Base-by-base conservation (phyloP, 257 asterid genomes). In the Gardenia jasminoides region DNA sequence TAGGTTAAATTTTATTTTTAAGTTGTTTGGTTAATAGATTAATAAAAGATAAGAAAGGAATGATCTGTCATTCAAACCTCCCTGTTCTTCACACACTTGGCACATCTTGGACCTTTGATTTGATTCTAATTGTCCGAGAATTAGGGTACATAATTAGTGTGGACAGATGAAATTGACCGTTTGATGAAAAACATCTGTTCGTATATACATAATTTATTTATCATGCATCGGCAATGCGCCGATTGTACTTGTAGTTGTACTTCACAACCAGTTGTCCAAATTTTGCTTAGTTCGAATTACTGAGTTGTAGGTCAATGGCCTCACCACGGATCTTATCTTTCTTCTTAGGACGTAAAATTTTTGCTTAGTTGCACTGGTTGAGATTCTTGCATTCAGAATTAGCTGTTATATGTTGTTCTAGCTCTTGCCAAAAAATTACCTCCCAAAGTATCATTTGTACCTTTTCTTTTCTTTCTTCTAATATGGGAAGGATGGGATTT, bases 121-220 rank as follows among this genome's bases (percentile, higher is more conserved):
- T 59, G 69, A 81, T 61, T 70, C 82, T 65, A 58, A 76, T 41
- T 85, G 88, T 82, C 80, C 24, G 66, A 72, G 77, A 59, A 78
- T 79, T 77, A 43, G 81, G 82, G 85, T 56, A 80, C 82, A 80
- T 11, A 31, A 59, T 52, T 62, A 78, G 65, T 81, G 78, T 59
- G 16, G 72, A 76, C 87, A 87, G 81, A 81, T 80, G 83, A 80
- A 31, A 65, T 68, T 79, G 84, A 65, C 79, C 79, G 70, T 68
- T 22, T 46, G 15, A 74, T 82, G 33, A 79, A 67, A 68, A 82
- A 72, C 81, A 84, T 50, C 48, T 36, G 44, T 52, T 56, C 65
- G 31, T 30, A 77, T 80, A 65, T 58, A 36, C 41, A 1, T 36
- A 36, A 36, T 80, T 46, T 62, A 2, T 67, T 50, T n/a, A 61